Evolutionary conservation across 2,329 filamentous ascomycete species (phyloP).

Genomic region (Fusarium heterosporum): DNA sequence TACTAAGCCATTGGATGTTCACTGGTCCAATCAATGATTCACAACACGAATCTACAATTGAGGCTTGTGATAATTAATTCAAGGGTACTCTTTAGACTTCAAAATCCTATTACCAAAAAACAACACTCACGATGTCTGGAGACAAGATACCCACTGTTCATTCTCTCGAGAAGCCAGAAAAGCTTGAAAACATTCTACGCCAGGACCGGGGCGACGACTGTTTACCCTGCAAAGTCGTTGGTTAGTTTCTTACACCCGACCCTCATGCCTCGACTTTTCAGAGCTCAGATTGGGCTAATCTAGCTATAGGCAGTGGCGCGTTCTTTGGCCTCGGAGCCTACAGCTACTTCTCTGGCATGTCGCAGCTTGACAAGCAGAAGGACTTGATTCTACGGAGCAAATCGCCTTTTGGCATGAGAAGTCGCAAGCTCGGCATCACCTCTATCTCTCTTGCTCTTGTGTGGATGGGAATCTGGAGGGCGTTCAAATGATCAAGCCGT

Average conservation of each 20-base stretch:
- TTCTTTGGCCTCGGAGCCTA: slow-evolving; percentile 82
- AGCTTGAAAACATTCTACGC: slow-evolving; percentile 68
- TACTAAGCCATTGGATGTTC: slow-evolving; percentile 43
- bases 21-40: slow-evolving; percentile 39
- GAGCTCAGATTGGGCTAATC: slow-evolving; percentile 30
- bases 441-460: slow-evolving; percentile 75
- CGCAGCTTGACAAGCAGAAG: slow-evolving; percentile 75
- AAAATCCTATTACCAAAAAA: background rate
- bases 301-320: slow-evolving; percentile 72
- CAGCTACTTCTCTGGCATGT: slow-evolving; percentile 80
- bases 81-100: background rate
- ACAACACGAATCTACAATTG: slow-evolving; percentile 25
- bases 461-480: slow-evolving; percentile 77
- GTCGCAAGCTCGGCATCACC: slow-evolving; percentile 74
- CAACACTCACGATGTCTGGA: slow-evolving; percentile 47
- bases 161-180: slow-evolving; percentile 70
- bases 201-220: slow-evolving; percentile 74
- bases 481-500: slow-evolving; percentile 58
- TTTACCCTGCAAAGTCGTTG: slow-evolving; percentile 75
- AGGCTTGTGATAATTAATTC: slow-evolving; percentile 34
- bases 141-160: slow-evolving; percentile 63
- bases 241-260: slow-evolving; percentile 59
- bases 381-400: slow-evolving; percentile 75
- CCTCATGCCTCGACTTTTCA: slow-evolving; percentile 6
- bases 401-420: slow-evolving; percentile 78